Evolutionary conservation across 108 stramenopile genomes (phyloP).

Genomic region (Licmophora abbreviata): DNA sequence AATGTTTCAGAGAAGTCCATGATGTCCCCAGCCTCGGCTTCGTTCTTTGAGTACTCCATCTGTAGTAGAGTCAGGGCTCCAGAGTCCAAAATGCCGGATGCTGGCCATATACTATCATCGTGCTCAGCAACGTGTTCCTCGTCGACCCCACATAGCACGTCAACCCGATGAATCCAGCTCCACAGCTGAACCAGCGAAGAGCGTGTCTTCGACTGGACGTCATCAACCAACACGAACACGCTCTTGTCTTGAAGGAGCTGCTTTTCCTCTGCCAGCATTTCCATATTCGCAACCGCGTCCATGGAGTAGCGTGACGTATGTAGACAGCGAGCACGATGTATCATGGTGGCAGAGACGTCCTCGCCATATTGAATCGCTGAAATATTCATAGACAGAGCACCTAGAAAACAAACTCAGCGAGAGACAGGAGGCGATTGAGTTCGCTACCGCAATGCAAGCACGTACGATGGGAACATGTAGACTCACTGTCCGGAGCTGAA

Average conservation of each 20-base stretch:
- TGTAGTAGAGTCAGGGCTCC: slow-evolving; percentile 50
- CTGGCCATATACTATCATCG: slow-evolving; percentile 22
- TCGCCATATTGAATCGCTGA: slow-evolving; percentile 22
- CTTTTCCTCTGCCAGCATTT: slow-evolving; percentile 46
- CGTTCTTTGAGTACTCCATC: slow-evolving; percentile 13
- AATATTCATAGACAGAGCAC: slow-evolving; percentile 34
- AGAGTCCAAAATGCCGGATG: slow-evolving; percentile 51
- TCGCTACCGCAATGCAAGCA: background rate
- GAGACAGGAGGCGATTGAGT: too few relatives aligned
- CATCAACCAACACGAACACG: too few relatives aligned
- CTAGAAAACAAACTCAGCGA: slow-evolving; percentile 7
- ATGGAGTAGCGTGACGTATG: slow-evolving; percentile 47
- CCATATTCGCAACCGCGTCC: slow-evolving; percentile 47
- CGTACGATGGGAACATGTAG: background rate
- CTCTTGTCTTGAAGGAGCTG: too few relatives aligned
- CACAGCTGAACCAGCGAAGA: slow-evolving; percentile 61
- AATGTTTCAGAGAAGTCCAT: slow-evolving; percentile 39
- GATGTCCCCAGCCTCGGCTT: slow-evolving; percentile 12
- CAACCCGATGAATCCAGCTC: slow-evolving; percentile 74
- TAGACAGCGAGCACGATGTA: slow-evolving; percentile 49
- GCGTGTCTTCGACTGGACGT: too few relatives aligned
- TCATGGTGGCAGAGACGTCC: slow-evolving; percentile 73
- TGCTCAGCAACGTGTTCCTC: slow-evolving; percentile 27
- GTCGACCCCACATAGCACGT: slow-evolving; percentile 31
- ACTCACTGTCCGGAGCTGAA: slow-evolving; percentile 19